phyloP scores from a whole-genome alignment of 495 filamentous ascomycete species.

The Pseudotulostoma volvatum region DNA sequence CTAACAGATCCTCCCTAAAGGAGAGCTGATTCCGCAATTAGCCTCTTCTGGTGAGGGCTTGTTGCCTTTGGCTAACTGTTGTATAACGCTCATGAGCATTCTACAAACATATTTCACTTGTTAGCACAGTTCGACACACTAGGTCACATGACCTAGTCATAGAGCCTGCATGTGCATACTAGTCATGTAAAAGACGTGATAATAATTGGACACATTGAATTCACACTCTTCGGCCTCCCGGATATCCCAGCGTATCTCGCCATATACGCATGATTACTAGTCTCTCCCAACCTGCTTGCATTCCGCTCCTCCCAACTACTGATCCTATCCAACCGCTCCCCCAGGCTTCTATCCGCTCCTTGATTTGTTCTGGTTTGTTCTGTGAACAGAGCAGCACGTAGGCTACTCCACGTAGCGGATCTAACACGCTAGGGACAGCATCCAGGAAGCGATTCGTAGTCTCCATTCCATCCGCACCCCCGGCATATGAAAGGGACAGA shows the following conservation, averaged over 20 bases:
- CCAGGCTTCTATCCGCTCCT: constrained; percentile 41
- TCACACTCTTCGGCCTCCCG: background rate
- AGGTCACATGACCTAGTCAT: too few species aligned
- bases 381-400: constrained; percentile 82
- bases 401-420: constrained; percentile 49
- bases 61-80: too few species aligned
- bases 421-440: constrained; percentile 45
- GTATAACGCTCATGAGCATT: too few species aligned
- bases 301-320: constrained; percentile 70
- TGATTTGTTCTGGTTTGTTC: constrained; percentile 66
- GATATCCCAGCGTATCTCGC: constrained; percentile 18
- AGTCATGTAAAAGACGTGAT: too few species aligned
- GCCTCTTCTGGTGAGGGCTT: too few species aligned
- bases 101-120: too few species aligned
- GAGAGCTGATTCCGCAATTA: too few species aligned
- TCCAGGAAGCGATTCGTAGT: constrained; percentile 63
- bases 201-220: background rate
- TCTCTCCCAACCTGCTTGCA: constrained; percentile 82
- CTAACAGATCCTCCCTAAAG: too few species aligned
- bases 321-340: constrained; percentile 50
- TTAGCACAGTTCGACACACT: too few species aligned
- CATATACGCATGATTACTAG: constrained; percentile 69
- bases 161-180: too few species aligned
- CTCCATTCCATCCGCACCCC: constrained; percentile 84
- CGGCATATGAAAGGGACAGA: constrained; percentile 75